phyloP scores from a whole-genome alignment of 1,284 basidiomycete species.

The Microbotryum silenes-acaulis region DNA sequence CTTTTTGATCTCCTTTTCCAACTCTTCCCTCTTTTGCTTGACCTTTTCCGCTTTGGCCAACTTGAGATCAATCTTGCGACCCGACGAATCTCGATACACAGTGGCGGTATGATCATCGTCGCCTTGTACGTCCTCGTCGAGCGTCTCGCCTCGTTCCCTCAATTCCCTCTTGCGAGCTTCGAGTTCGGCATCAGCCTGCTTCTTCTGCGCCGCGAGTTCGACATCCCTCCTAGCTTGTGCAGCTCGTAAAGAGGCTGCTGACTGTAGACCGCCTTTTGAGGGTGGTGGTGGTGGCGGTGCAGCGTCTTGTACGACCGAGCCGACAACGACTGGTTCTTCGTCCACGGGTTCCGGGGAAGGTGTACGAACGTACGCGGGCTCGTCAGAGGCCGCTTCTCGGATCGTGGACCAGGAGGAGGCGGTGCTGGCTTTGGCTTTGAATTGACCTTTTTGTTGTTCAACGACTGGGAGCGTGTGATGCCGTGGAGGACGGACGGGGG shows the following conservation, averaged over 20 bases:
- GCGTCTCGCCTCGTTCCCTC: constrained; percentile 35
- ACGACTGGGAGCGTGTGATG: constrained; percentile 12
- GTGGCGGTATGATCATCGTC: constrained; percentile 70
- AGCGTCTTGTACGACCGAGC: constrained; percentile 15
- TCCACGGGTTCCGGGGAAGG: constrained; percentile 27
- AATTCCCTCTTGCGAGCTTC: constrained; percentile 37
- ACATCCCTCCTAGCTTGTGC: constrained; percentile 44
- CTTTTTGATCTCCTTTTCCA: constrained; percentile 77
- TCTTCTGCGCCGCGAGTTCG: constrained; percentile 38
- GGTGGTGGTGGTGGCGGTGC: constrained; percentile 37
- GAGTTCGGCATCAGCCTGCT: constrained; percentile 44
- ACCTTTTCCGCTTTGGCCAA: constrained; percentile 73
- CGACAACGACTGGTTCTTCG: constrained; percentile 33
- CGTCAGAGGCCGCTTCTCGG: constrained; percentile 8
- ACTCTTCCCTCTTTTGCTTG: constrained; percentile 61
- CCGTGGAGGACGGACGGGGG: not conserved
- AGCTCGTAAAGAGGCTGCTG: constrained; percentile 47
- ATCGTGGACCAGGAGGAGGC: constrained; percentile 24
- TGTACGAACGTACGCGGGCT: constrained; percentile 7
- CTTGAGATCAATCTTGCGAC: constrained; percentile 80
- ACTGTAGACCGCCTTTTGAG: constrained; percentile 66
- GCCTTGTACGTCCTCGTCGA: constrained; percentile 41
- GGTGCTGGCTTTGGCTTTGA: constrained; percentile 21
- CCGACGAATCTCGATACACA: constrained; percentile 83
- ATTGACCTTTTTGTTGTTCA: constrained; percentile 23